Evolutionary conservation across 2,329 filamentous ascomycete species (phyloP).

Genomic region (Arthrobotrys musiformis): DNA sequence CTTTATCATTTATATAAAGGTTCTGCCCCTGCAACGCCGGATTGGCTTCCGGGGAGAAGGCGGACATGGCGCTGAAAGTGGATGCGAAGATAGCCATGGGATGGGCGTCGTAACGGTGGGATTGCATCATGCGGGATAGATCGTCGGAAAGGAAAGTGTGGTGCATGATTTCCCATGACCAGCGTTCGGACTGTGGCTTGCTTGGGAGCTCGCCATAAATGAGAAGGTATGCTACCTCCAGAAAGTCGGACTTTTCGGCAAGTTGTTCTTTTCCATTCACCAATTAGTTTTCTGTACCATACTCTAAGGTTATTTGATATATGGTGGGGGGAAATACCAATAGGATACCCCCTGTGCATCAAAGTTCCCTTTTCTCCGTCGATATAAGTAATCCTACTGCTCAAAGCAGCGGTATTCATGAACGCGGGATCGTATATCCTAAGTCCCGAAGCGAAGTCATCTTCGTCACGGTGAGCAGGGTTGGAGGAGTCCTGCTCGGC

Average conservation of each 20-base stretch:
- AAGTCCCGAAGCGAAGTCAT: slow-evolving; percentile 64
- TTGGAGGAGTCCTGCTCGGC: slow-evolving; percentile 62
- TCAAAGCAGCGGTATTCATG: slow-evolving; percentile 68
- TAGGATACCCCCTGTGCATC: slow-evolving; percentile 68
- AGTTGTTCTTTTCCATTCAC: slow-evolving; percentile 63
- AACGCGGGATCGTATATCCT: slow-evolving; percentile 68
- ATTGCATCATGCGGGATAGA: slow-evolving; percentile 51
- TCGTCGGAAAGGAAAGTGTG: slow-evolving; percentile 64
- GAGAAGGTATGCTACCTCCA: slow-evolving; percentile 67
- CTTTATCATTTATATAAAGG: slow-evolving; percentile 66
- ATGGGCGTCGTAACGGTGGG: slow-evolving; percentile 64
- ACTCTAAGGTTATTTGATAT: not conserved
- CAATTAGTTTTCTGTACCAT: not conserved
- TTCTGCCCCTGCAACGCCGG: slow-evolving; percentile 67
- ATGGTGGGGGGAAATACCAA: slow-evolving; percentile 57
- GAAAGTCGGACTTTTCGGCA: slow-evolving; percentile 66
- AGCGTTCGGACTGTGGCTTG: slow-evolving; percentile 62
- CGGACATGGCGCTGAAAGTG: slow-evolving; percentile 66
- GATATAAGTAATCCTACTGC: slow-evolving; percentile 68
- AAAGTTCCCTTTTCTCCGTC: slow-evolving; percentile 68
- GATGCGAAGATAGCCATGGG: slow-evolving; percentile 68
- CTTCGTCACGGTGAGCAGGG: slow-evolving; percentile 60
- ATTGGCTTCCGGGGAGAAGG: slow-evolving; percentile 67
- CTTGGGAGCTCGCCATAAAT: slow-evolving; percentile 68
- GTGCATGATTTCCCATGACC: slow-evolving; percentile 67